Conservation (phyloP, 805 yeast species). For the Cyberlindnera saturnus region DNA sequence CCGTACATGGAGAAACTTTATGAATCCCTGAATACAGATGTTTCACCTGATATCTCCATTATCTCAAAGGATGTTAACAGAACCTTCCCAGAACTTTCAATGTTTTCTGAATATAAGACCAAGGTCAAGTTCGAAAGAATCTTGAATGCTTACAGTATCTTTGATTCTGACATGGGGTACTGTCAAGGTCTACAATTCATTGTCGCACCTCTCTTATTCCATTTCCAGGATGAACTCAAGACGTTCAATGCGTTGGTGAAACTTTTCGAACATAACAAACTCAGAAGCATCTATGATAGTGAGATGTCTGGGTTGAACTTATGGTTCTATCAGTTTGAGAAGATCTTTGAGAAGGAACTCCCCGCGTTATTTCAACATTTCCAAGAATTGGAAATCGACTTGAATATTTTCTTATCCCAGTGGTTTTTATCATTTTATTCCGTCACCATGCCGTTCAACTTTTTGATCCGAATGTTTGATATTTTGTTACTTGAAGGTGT, state of each 20-base stretch:
- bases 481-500: constrained; percentile 46
- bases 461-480: constrained; percentile 45
- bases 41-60: constrained; percentile 36
- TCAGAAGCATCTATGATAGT: constrained; percentile 45
- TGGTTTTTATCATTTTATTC: constrained; percentile 62
- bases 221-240: constrained; percentile 30
- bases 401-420: constrained; percentile 47
- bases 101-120: constrained; percentile 38
- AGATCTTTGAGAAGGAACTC: constrained; percentile 34
- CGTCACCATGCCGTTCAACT: constrained; percentile 52
- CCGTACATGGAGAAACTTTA: constrained; percentile 28
- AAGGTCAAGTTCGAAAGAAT: constrained; percentile 43
- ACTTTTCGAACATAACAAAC: constrained; percentile 53
- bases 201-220: constrained; percentile 51
- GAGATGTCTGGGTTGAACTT: constrained; percentile 49
- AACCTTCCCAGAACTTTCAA: constrained; percentile 49
- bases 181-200: constrained; percentile 63
- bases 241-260: constrained; percentile 49
- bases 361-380: constrained; percentile 40
- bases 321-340: constrained; percentile 47
- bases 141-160: constrained; percentile 56
- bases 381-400: constrained; percentile 31
- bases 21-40: constrained; percentile 32
- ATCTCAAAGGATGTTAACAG: constrained; percentile 54
- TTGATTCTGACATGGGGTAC: constrained; percentile 60